phyloP scores from a whole-genome alignment of 1,139 yeast species.

The Debaryomyces sp. region DNA sequence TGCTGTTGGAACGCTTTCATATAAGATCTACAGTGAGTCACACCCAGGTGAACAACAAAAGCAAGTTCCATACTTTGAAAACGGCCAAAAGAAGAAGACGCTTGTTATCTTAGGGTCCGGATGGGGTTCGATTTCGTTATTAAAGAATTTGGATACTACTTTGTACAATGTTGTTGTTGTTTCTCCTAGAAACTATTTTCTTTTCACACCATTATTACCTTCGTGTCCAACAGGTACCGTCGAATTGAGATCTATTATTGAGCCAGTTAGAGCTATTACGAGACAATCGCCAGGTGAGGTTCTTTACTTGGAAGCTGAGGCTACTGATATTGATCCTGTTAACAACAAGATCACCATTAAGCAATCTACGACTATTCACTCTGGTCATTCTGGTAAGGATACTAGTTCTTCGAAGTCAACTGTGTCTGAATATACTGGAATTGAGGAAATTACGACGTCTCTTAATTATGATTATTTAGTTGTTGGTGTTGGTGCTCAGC shows the following conservation, averaged over 20 bases:
- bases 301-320: slow-evolving; percentile 88
- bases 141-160: slow-evolving; percentile 84
- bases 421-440: slow-evolving; percentile 38
- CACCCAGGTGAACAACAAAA: slow-evolving; percentile 58
- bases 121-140: slow-evolving; percentile 86
- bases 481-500: slow-evolving; percentile 90
- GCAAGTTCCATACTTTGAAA: slow-evolving; percentile 60
- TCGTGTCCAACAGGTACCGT: slow-evolving; percentile 94
- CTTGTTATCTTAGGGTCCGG: slow-evolving; percentile 91
- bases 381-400: slow-evolving; percentile 57
- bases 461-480: slow-evolving; percentile 78
- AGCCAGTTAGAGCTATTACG: slow-evolving; percentile 77
- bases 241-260: slow-evolving; percentile 86
- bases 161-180: slow-evolving; percentile 86
- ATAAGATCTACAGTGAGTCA: slow-evolving; percentile 61
- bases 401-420: slow-evolving; percentile 55
- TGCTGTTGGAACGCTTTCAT: slow-evolving; percentile 52
- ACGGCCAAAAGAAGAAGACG: slow-evolving; percentile 82
- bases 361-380: slow-evolving; percentile 53
- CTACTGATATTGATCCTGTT: slow-evolving; percentile 76
- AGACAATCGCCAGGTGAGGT: slow-evolving; percentile 77
- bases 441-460: slow-evolving; percentile 50
- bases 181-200: slow-evolving; percentile 92
- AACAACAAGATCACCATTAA: slow-evolving; percentile 63
- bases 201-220: slow-evolving; percentile 92